These are phyloP conservation scores for Austroboletus eburneus DNA, from an alignment of 768 basidiomycete species.

Conservation along the genomic window DNA sequence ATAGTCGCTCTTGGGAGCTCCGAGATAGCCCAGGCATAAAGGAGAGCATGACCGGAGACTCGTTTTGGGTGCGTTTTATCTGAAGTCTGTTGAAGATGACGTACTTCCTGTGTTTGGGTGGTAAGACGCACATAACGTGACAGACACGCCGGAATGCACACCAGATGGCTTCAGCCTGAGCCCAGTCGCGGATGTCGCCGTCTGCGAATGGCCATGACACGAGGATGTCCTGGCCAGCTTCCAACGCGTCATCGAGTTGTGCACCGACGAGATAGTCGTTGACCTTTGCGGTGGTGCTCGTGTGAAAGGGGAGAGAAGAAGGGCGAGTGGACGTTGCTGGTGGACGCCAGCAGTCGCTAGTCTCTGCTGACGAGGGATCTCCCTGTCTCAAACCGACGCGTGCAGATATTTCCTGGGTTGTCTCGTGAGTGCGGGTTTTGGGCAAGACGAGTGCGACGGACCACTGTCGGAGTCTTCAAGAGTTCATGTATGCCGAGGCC, in stretches of 20 bases:
- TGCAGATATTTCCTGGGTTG: conserved; percentile 65
- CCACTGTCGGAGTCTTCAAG: conserved; percentile 69
- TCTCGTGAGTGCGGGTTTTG: conserved; percentile 2
- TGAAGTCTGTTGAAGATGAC: conserved; percentile 71
- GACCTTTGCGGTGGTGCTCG: conserved; percentile 45
- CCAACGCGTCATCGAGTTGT: conserved; percentile 76
- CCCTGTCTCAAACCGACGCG: conserved; percentile 68
- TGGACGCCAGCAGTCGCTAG: conserved; percentile 26
- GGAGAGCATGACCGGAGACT: conserved; percentile 79
- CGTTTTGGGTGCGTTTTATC: conserved; percentile 79
- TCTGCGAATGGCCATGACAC: conserved; percentile 83
- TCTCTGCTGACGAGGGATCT: conserved; percentile 30
- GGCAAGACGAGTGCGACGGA: conserved; percentile 36
- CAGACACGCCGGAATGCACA: conserved; percentile 29
- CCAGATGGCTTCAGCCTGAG: conserved; percentile 88
- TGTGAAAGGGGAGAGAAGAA: conserved; percentile 43
- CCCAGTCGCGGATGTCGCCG: conserved; percentile 71
- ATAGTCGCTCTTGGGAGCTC: conserved; percentile 63
- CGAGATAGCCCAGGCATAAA: conserved; percentile 64
- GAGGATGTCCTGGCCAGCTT: conserved; percentile 65
- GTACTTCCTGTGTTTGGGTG: conserved; percentile 61
- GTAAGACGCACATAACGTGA: conserved; percentile 3
- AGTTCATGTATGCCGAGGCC: conserved; percentile 80
- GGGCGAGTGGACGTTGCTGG: conserved; percentile 45
- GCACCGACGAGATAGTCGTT: conserved; percentile 81